Conservation (phyloP, 139 green algal species). For the Chlamydomonas sp. region DNA sequence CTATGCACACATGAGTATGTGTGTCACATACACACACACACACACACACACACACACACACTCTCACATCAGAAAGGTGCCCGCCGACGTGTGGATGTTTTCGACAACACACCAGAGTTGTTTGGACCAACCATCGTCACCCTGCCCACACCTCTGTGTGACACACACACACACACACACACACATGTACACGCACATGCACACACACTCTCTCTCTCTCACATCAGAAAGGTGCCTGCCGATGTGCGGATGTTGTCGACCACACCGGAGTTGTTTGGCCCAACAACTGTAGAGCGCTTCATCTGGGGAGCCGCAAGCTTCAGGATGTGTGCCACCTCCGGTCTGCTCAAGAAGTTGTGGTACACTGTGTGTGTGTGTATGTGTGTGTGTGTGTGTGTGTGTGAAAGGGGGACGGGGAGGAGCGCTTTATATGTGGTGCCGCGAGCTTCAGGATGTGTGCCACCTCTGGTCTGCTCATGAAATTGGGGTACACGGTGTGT, state of each 20-base stretch:
- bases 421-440: neutral
- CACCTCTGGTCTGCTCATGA: constrained; percentile 1
- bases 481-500: neutral
- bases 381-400: neutral
- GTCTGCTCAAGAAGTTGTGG: constrained; percentile 70
- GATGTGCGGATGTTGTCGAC: constrained; percentile 63
- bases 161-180: too few species aligned
- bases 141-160: too few species aligned
- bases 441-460: constrained; percentile 8
- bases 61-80: too few species aligned
- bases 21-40: too few species aligned
- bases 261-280: constrained; percentile 38
- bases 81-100: too few species aligned
- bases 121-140: too few species aligned
- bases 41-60: too few species aligned
- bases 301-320: constrained; percentile 51
- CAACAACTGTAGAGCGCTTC: constrained; percentile 75
- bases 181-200: too few species aligned
- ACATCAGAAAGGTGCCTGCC: constrained; percentile 73
- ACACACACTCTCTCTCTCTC: too few species aligned
- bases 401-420: neutral
- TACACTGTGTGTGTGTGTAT: constrained; percentile 31
- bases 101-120: too few species aligned
- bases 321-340: constrained; percentile 66
- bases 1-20: too few species aligned